phyloP scores from a whole-genome alignment of 257 asterid genomes.

The Plantago elongata region DNA sequence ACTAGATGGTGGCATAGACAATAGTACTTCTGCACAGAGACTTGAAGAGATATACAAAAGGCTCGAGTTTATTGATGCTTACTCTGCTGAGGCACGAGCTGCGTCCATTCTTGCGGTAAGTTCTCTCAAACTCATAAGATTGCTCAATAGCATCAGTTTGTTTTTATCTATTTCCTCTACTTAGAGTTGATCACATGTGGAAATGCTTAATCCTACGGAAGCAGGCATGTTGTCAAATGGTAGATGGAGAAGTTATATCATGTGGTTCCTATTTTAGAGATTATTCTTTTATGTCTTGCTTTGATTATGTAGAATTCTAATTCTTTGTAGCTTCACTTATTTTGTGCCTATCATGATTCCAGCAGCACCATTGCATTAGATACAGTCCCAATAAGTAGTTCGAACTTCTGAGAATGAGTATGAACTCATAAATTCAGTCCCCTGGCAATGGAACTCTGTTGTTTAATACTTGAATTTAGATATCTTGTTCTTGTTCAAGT shows the following conservation, averaged over 20 bases:
- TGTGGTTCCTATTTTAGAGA: conserved; percentile 12
- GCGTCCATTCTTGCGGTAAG: conserved; percentile 96
- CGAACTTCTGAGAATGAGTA: conserved; percentile 2
- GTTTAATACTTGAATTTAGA: background rate
- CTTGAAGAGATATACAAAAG: conserved; percentile 89
- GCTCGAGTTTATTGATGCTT: conserved; percentile 90
- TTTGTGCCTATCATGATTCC: conserved; percentile 13
- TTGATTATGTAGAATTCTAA: background rate
- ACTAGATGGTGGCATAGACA: conserved; percentile 42
- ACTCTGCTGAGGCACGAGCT: conserved; percentile 99
- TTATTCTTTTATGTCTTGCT: conserved; percentile 8
- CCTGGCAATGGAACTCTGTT: background rate
- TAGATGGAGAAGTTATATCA: background rate
- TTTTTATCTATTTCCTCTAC: background rate
- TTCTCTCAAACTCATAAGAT: conserved; percentile 18
- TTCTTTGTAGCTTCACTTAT: background rate
- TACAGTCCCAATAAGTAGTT: background rate
- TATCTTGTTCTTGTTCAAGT: conserved; percentile 19
- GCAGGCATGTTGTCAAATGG: conserved; percentile 13
- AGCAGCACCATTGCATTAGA: background rate
- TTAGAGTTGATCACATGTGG: conserved; percentile 10
- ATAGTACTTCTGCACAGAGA: conserved; percentile 53
- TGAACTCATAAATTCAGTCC: conserved; percentile 11
- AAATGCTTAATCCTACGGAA: conserved; percentile 14
- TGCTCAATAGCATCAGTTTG: too few relatives aligned